Evolutionary conservation across 345 rosid genomes (phyloP), one percentile per base, ranked within the genome.

Genomic region (Salix suchowensis): DNA sequence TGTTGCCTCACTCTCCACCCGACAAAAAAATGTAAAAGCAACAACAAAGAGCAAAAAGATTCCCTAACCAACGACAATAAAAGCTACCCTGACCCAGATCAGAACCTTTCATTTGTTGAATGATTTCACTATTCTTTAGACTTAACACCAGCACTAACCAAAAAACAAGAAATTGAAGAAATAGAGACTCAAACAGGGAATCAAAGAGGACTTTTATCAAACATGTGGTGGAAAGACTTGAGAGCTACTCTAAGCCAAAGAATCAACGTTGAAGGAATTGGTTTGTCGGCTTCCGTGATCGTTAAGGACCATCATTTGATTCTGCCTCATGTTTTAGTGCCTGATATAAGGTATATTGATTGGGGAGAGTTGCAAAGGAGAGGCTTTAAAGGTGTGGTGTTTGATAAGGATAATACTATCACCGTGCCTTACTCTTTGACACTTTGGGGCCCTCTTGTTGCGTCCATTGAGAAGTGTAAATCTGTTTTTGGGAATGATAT

Each of bases 151-250:
- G 67, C 26, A 42, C 54, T 70, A 73, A 79, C 67, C 62, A 74
- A 74, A 68, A 77, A 74, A 78, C 82, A 40, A 75, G 88, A 75
- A 67, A 81, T 65, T 3, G 71, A 50, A 58, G 88, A 80, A 67
- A 52, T 70, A 6, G 50, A 23, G 82, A 68, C 61, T 21, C 67
- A 30, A 18, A 32, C 55, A 26, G 58, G 34, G 76, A 76, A 52
- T 3, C 71, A 34, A 8, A 65, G 71, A 39, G 84, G 67, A 64
- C 55, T 88, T 90, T 89, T 82, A 82, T 79, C 94, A 79, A 92
- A 83, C 90, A 92, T 91, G 98, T 91, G 97, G 98, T 96, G 97
- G 99, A 84, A 87, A 54, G 97, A 96, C 72, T 77, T 96, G 78
- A 94, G 86, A 86, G 97, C 95, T 18, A 97, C 93, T 19, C 40